Conservation (phyloP, 495 filamentous ascomycete genomes). For the Penicillium silybi region DNA sequence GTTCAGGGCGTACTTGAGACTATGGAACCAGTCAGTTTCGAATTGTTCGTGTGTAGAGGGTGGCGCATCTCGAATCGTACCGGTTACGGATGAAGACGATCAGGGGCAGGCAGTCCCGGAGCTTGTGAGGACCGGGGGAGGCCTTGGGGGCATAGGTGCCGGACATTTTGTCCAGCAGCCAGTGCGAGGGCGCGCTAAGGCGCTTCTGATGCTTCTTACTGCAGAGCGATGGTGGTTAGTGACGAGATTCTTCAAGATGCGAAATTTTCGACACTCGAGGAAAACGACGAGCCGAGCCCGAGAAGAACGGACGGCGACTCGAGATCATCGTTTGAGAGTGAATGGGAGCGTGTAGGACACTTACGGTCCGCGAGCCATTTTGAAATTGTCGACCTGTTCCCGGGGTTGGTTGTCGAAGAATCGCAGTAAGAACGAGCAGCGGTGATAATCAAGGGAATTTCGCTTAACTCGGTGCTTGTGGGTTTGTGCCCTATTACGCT, state of each 20-base stretch:
- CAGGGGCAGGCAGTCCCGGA: conserved; percentile 96
- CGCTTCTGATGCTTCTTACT: conserved; percentile 99
- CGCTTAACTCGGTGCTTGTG: conserved; percentile 37
- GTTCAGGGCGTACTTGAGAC: conserved; percentile 99
- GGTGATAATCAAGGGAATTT: conserved; percentile 29
- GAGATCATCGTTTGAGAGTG: conserved; percentile 1
- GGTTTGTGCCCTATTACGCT: conserved; percentile 32
- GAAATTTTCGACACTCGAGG: conserved; percentile 1
- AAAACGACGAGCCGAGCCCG: neutral
- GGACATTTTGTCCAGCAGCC: conserved; percentile 99
- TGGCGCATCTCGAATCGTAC: conserved; percentile 28
- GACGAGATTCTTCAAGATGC: conserved; percentile 5
- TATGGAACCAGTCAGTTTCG: conserved; percentile 27
- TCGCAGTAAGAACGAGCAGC: conserved; percentile 25
- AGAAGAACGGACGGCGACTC: neutral
- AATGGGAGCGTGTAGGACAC: conserved; percentile 23
- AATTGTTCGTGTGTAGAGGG: neutral
- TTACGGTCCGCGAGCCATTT: conserved; percentile 69
- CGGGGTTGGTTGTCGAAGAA: conserved; percentile 38
- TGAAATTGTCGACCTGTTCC: conserved; percentile 43
- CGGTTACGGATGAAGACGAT: conserved; percentile 98
- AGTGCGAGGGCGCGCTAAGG: conserved; percentile 96
- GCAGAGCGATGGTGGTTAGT: conserved; percentile 36
- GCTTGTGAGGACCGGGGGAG: conserved; percentile 97
- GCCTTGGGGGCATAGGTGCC: conserved; percentile 95